Evolutionary conservation across 148 eudicot genomes (phyloP), one percentile per base, ranked within the genome.

Genomic region (Pouteria glomerata): DNA sequence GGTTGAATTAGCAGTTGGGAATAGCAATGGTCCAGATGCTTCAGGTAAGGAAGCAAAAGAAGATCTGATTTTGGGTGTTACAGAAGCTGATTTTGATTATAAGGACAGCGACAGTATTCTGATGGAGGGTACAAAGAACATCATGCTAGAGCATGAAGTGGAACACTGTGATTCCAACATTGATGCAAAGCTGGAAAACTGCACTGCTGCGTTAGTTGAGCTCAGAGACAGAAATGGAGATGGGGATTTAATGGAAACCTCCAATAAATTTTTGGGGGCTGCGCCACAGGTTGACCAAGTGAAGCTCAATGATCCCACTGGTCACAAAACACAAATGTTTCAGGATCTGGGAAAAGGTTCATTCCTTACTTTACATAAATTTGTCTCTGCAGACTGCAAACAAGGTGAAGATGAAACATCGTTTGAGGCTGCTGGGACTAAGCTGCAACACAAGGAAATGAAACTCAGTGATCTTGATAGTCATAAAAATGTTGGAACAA

Each of bases 251-350:
- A 34, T 37, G 13, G 57, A 61, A 5, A 11, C 1, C 11, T 34
- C 59, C 7, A 8, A 63, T 8, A 1, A 2, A 48, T 61, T 15
- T 45, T 59, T 37, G 39, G 62, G 57, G 21, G 50, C 13, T 48
- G 45, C 11, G 33, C n/a, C 52, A 51, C 61, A 52, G 27, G 44
- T 37, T 52, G 68, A 60, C 35, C 34, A 33, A 21, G 31, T 50
- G 57, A 60, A 58, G 44, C 31, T 35, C 19, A 37, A 1, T 41
- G 30, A 59, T 71, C 11, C 8, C 15, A 15, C 12, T 19, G 55
- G 30, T 18, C 15, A 71, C 37, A 51, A 29, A 44, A 71, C 42
- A 63, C 27, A 58, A 63, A 39, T 64, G 68, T 70, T 55, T 41
- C 69, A 51, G 12, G 53, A 63, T n/a, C 16, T 4, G 57, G 50